Evolutionary conservation across 2,329 filamentous ascomycete species (phyloP), one percentile per base, ranked within the genome.

Genomic region (Bipolaris victoriae): DNA sequence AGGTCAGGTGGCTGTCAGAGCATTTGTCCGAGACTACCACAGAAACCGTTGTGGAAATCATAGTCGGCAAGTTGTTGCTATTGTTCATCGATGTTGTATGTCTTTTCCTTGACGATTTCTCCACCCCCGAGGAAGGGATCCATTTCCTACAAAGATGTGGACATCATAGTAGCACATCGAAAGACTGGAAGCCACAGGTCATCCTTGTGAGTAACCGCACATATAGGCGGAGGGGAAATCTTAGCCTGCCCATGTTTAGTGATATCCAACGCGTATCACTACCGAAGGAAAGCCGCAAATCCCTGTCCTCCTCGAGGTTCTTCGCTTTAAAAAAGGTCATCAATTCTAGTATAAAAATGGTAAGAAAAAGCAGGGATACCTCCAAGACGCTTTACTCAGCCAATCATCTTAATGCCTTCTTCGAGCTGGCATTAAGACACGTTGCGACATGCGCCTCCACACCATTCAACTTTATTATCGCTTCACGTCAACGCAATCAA

Each of bases 61-160:
- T 58, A 13, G 33, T 64, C 5, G 24, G 59, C 9, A 54, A n/a
- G 31, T 49, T 64, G 18, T 43, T 64, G 10, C 49, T 64, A 24
- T 26, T 49, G 15, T 64, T 64, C 35, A 29, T 52, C 16, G 15
- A 64, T 20, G 43, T 64, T n/a, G 13, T 64, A n/a, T 64, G 44
- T 46, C 22, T 64, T 22, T 64, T 64, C 37, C 41, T 63, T 18
- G 52, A 64, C 29, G 22, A 64, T 43, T 64, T 64, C 40, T 26
- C 47, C 31, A 58, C 16, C 35, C 24, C 15, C 26, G 16, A 63
- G 33, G 31, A 58, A 22, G 52, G 46, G 1, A 15, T 61, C 35
- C 9, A 49, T n/a, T 57, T 50, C 29, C 33, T 63, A 7, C 18
- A 55, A 52, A 24, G 43, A 37, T 63, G 26, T 44, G 18, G 13